These are phyloP conservation scores for Solanum clarkiae DNA, from an alignment of 257 asterid species.

Conservation along the genomic window DNA sequence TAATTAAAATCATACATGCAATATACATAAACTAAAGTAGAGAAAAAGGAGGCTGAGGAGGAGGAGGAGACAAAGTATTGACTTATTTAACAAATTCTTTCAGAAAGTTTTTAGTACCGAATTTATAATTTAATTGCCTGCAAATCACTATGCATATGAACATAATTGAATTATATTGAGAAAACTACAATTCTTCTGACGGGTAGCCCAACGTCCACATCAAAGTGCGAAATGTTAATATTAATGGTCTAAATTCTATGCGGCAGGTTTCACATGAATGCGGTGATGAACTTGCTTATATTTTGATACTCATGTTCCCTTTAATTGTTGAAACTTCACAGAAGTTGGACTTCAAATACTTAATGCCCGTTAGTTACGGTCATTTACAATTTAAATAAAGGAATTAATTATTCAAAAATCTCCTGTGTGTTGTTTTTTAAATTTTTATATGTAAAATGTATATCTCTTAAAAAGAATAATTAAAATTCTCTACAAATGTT, in stretches of 20 bases:
- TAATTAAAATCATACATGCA: background rate
- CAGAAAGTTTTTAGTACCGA: background rate
- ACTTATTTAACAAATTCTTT: too few relatives aligned
- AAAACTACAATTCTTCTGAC: background rate
- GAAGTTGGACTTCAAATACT: background rate
- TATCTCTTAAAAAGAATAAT: background rate
- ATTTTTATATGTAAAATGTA: background rate
- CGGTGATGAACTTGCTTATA: too few relatives aligned
- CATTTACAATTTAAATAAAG: background rate
- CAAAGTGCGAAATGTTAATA: background rate
- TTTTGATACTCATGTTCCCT: background rate
- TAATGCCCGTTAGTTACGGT: background rate
- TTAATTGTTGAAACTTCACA: background rate
- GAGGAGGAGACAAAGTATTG: background rate
- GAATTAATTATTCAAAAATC: background rate
- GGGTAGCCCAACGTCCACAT: background rate
- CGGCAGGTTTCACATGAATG: too few relatives aligned
- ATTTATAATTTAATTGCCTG: background rate
- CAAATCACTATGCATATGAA: background rate
- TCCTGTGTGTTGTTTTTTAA: background rate
- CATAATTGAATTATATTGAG: background rate
- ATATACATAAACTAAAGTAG: too few relatives aligned
- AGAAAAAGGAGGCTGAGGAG: too few relatives aligned
- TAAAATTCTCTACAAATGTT: background rate
- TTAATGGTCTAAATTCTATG: too few relatives aligned